Base-by-base conservation (phyloP, 1,139 yeast species). In the Kurtzmaniella quercitrusa region DNA sequence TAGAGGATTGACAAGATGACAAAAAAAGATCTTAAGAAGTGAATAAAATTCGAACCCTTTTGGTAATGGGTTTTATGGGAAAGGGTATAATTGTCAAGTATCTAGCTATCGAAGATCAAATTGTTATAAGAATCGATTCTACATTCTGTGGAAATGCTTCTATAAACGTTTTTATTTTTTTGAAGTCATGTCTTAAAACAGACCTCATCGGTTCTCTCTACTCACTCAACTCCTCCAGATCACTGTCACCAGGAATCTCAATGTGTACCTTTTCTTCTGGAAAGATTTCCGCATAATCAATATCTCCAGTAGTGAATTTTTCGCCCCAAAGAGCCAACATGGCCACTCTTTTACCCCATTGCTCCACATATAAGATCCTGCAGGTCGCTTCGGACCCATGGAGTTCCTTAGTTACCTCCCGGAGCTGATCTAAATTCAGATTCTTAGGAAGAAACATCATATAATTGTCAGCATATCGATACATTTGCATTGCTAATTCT, bases 361-460 rank as follows among this genome's bases (percentile, higher is more conserved):
- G 60, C 38, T 66, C 63, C 5, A 76, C 62, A 45, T 73, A 70
- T 1, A 82, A 54, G 2, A 81, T 71, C 42, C 84, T 65, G 34
- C 83, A 71, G 38, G 60, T 65, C 3, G 66, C 74, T 0, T 58
- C 57, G 0, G 59, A 52, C 0, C 85, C 86, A 45, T 71, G 67
- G 2, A 80, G 55, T 19, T 61, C 61, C 22, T 59, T 55, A 0
- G 86, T 78, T 2, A 79, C 68, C 5, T 57, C 54, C 4, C 76
- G 59, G 7, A 85, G 51, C 51, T 88, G 94, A 16, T 68, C 66
- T 18, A 84, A 55, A 50, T 82, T 70, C 38, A 84, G 77, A 50
- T 82, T 85, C 47, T 84, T 71, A 1, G 97, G 97, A n/a, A 89
- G 68, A 56, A 85, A 88, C 11, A 88, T 60, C 6, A 82, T 84